Percentiles rank a stretch among this genome's conserved stretches.
phyloP scores from a whole-genome alignment of 1,139 yeast species.

The Lodderomyces parapsilosis region DNA sequence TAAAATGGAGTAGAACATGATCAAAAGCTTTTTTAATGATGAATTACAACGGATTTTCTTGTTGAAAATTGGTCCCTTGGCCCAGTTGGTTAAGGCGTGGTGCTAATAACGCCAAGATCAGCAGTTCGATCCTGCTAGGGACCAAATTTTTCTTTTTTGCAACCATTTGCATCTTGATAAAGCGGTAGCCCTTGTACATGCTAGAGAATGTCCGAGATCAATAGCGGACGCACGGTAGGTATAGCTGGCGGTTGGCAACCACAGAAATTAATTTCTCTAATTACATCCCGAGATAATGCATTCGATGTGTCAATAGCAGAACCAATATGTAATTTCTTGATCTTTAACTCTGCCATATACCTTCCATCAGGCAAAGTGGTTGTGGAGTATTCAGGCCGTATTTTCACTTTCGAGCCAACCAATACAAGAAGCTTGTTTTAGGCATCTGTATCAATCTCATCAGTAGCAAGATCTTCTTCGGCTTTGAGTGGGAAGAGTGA shows the following conservation, averaged over 20 bases:
- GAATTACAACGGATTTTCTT: not conserved
- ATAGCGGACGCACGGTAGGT: too few species aligned
- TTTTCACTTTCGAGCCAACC: slow-evolving; percentile 37
- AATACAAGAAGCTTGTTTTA: slow-evolving; percentile 45
- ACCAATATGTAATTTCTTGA: slow-evolving; percentile 38
- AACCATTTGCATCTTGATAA: slow-evolving; percentile 20
- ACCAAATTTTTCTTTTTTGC: slow-evolving; percentile 38
- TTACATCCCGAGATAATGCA: too few species aligned
- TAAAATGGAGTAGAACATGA: too few species aligned
- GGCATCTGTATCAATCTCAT: slow-evolving; percentile 35
- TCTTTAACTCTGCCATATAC: slow-evolving; percentile 35
- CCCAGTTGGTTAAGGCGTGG: slow-evolving; percentile 92
- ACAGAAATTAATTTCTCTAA: too few species aligned
- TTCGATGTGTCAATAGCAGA: slow-evolving; percentile 37
- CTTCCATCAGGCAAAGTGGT: slow-evolving; percentile 25
- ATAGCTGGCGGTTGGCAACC: too few species aligned
- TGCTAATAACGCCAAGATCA: slow-evolving; percentile 84
- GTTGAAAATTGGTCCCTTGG: slow-evolving; percentile 64
- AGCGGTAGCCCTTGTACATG: too few species aligned
- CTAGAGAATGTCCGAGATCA: too few species aligned
- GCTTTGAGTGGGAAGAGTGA: slow-evolving; percentile 28
- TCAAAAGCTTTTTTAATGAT: not conserved
- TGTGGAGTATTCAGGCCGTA: slow-evolving; percentile 41
- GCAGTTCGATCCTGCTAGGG: slow-evolving; percentile 89
- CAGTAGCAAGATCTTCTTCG: slow-evolving; percentile 14